Base-by-base conservation (phyloP, 2,329 filamentous ascomycete species). In the Sporothrix brunneoviolacea region DNA sequence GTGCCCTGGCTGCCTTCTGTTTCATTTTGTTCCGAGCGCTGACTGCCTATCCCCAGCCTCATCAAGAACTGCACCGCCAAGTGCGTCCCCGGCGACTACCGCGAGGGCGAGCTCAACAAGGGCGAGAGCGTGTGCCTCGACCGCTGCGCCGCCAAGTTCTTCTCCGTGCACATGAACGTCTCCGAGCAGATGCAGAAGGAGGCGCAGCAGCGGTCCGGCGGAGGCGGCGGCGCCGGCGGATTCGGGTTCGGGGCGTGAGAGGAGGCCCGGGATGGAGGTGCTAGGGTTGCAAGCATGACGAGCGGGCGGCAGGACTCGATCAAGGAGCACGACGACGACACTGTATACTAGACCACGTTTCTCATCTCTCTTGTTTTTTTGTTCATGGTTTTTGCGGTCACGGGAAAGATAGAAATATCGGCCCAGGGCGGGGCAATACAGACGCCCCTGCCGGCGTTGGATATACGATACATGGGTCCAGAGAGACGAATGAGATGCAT, bases 111-210 rank as follows among this genome's bases (percentile, higher is more conserved):
- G 62, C 83, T 98, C 64, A 95, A 96, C 82, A 98, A 98, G 76
- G 94, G 91, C 77, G 93, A 98, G 73, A 90, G 86, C 60, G 93
- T 98, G 62, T 98, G 94, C 75, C 83, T 98, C 61, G 93, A 98
- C 74, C 88, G 93, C 64, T 98, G 94, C 73, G 88, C 94, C 52
- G 80, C 87, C 65, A 98, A 98, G 76, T 98, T 97, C 77, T 96
- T 98, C 73, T 91, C 97, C 62, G 91, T 95, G 64, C 95, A 95
- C 70, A 83, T 95, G 76, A 97, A 96, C 77, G 88, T 97, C 54
- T 91, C 87, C 63, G 91, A 97, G 73, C 88, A 94, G 73, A 90
- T 97, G 83, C 90, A 96, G 73, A 82, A 84, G 58, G 87, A 95
- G 70, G 88, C 87, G 43, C 80, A 82, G 63, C 77, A 80, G 56